A percentile compares a stretch with the other conserved stretches of the same genome.
These are phyloP conservation scores for Pseudopyricularia javanii DNA, from an alignment of 2,329 filamentous ascomycete species.

Conservation along the genomic window DNA sequence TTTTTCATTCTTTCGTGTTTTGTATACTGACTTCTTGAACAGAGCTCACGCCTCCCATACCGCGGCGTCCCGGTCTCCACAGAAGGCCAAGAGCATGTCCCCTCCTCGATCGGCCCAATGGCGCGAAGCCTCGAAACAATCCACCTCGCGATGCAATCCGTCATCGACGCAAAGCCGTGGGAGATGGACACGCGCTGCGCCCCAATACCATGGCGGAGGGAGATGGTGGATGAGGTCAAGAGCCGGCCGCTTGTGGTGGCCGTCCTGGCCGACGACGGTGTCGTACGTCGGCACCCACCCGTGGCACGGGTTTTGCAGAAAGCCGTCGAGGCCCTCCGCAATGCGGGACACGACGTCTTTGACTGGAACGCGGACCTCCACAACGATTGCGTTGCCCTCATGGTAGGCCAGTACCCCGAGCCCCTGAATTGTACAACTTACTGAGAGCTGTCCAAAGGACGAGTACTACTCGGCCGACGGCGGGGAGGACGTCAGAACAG, in stretches of 20 bases:
- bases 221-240: constrained; percentile 24
- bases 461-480: constrained; percentile 50
- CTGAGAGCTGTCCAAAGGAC: constrained; percentile 25
- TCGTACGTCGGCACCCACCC: constrained; percentile 42
- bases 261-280: constrained; percentile 21
- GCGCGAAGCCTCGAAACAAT: constrained; percentile 38
- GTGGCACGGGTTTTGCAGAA: constrained; percentile 29
- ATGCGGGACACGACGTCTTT: constrained; percentile 40
- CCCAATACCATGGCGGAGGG: constrained; percentile 29
- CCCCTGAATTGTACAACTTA: no score
- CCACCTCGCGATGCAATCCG: constrained; percentile 29
- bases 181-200: constrained; percentile 36
- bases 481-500: constrained; percentile 46
- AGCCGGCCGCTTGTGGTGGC: constrained; percentile 34
- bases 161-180: constrained; percentile 38
- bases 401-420: no score
- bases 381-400: constrained; percentile 31
- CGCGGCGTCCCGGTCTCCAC: constrained; percentile 46
- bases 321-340: constrained; percentile 22
- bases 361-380: constrained; percentile 39
- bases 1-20: constrained; percentile 19
- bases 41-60: constrained; percentile 47
- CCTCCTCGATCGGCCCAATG: constrained; percentile 50
- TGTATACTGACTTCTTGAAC: background rate
- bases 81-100: constrained; percentile 52